Conservation (phyloP, 2,329 filamentous ascomycete genomes). For the Talaromyces sp. region DNA sequence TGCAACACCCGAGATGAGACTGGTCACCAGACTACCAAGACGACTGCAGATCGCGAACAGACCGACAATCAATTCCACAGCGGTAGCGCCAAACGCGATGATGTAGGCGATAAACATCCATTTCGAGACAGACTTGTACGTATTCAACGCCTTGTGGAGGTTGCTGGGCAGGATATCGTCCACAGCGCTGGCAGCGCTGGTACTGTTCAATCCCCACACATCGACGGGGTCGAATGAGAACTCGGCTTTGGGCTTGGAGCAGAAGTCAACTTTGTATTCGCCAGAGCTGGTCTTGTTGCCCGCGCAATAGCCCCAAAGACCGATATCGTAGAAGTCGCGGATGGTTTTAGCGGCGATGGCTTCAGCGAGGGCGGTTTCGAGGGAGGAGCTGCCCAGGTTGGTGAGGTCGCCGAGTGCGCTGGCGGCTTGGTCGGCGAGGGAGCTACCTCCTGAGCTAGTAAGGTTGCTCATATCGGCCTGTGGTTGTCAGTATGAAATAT, state of each 20-base stretch:
- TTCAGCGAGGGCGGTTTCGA: slow-evolving; percentile 30
- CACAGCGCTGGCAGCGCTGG: slow-evolving; percentile 37
- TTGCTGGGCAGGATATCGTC: slow-evolving; percentile 65
- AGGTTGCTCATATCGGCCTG: slow-evolving; percentile 62
- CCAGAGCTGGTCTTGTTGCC: slow-evolving; percentile 54
- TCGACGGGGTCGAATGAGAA: slow-evolving; percentile 74
- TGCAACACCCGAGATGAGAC: slow-evolving; percentile 62
- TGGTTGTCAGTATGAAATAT: background rate
- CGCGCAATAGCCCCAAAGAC: slow-evolving; percentile 83
- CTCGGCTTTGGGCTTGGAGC: slow-evolving; percentile 67
- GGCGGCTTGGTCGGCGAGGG: slow-evolving; percentile 7
- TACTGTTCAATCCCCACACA: slow-evolving; percentile 58
- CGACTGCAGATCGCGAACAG: slow-evolving; percentile 80
- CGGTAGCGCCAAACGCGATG: slow-evolving; percentile 67
- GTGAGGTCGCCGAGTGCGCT: slow-evolving; percentile 25
- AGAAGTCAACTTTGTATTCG: slow-evolving; percentile 53
- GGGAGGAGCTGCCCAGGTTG: background rate
- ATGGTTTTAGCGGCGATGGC: slow-evolving; percentile 54
- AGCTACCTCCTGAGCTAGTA: slow-evolving; percentile 43
- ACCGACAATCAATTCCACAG: slow-evolving; percentile 70
- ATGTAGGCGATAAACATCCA: slow-evolving; percentile 84
- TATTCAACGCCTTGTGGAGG: slow-evolving; percentile 64
- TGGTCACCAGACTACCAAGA: slow-evolving; percentile 76
- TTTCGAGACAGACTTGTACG: slow-evolving; percentile 69
- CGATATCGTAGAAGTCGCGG: slow-evolving; percentile 73